A percentile compares a stretch with the other conserved stretches of the same genome.
Conservation (phyloP, 768 basidiomycete genomes). For the Lactarius quietus region DNA sequence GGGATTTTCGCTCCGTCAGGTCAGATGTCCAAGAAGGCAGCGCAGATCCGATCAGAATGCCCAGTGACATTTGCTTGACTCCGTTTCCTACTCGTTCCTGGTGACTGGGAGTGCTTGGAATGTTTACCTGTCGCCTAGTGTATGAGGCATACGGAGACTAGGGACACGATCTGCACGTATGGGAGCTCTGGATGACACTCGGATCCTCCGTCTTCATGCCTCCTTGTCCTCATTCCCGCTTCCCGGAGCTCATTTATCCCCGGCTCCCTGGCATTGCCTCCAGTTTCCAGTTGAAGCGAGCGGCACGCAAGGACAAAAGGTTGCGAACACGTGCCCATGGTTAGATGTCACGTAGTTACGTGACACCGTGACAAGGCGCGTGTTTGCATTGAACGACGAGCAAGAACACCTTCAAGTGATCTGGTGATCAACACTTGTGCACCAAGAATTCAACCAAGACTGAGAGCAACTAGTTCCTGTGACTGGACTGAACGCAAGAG, state of each 20-base stretch:
- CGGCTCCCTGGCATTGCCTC: not conserved
- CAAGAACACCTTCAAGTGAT: slow-evolving; percentile 22
- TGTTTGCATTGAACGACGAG: slow-evolving; percentile 22
- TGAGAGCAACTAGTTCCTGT: slow-evolving; percentile 9
- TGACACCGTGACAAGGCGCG: slow-evolving; percentile 22
- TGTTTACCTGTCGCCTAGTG: not conserved
- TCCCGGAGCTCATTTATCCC: slow-evolving; percentile 13
- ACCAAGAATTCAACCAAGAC: slow-evolving; percentile 14
- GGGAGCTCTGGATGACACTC: not conserved
- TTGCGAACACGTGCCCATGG: slow-evolving; percentile 16
- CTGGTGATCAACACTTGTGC: slow-evolving; percentile 17
- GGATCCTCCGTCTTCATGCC: not conserved
- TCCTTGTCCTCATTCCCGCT: not conserved
- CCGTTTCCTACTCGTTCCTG: not conserved
- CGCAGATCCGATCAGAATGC: slow-evolving; percentile 17
- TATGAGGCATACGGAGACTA: not conserved
- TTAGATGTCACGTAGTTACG: slow-evolving; percentile 21
- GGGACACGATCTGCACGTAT: not conserved
- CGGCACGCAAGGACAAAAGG: not conserved
- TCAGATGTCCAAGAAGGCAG: slow-evolving; percentile 14
- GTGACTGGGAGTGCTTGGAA: not conserved
- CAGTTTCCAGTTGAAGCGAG: too few species aligned
- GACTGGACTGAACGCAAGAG: slow-evolving; percentile 24
- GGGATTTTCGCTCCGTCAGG: slow-evolving; percentile 13
- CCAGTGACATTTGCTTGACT: slow-evolving; percentile 1